Evolutionary conservation across 2,329 filamentous ascomycete species (phyloP).

Genomic region (Hymenoscyphus repandus): DNA sequence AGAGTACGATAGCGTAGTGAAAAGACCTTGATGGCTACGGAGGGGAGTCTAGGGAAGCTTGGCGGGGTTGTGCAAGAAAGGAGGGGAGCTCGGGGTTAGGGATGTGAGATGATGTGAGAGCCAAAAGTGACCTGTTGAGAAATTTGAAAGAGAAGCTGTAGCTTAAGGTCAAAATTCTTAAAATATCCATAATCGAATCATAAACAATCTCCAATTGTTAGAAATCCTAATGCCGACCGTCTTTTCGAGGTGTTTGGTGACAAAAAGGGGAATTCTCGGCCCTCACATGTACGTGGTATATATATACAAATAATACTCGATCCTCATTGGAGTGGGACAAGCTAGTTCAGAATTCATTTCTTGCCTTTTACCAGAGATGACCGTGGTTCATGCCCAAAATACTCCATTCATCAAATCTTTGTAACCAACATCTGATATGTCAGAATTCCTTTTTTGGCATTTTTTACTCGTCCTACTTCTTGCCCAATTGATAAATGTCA

Average conservation of each 20-base stretch:
- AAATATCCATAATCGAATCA: too few species aligned
- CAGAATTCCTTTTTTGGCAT: slow-evolving; percentile 17
- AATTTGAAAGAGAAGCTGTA: too few species aligned
- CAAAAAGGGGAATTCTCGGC: not conserved
- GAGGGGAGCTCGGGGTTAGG: too few species aligned
- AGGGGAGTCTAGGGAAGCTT: not conserved
- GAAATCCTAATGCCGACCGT: too few species aligned
- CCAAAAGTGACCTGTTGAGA: too few species aligned
- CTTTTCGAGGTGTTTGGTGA: too few species aligned
- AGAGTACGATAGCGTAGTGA: not conserved
- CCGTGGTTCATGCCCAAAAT: slow-evolving; percentile 40
- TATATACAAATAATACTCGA: slow-evolving; percentile 10
- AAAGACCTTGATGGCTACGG: not conserved
- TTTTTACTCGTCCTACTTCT: slow-evolving; percentile 2
- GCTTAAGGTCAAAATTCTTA: too few species aligned
- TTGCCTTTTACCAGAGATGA: slow-evolving; percentile 37
- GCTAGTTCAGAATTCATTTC: slow-evolving; percentile 35
- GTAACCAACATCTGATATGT: slow-evolving; percentile 32
- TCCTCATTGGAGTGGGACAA: slow-evolving; percentile 30
- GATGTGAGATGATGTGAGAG: too few species aligned
- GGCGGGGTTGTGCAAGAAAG: not conserved
- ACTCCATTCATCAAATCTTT: slow-evolving; percentile 50
- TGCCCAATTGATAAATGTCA: not conserved
- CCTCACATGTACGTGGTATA: not conserved
- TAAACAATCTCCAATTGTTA: too few species aligned